phyloP scores from a whole-genome alignment of 305 asterid species.

The Fraxinus velutina region DNA sequence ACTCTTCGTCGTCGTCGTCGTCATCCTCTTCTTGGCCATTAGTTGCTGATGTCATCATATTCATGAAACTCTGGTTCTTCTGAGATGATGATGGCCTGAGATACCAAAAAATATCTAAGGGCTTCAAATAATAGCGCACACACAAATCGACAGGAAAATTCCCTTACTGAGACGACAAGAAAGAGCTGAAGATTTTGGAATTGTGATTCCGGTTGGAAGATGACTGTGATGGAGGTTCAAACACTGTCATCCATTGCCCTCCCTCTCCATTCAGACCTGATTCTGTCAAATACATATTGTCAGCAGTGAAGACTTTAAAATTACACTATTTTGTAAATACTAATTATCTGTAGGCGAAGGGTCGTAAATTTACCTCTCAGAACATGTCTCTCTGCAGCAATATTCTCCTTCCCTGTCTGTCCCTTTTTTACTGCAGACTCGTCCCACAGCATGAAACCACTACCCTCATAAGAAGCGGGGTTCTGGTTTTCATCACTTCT shows the following conservation, averaged over 20 bases:
- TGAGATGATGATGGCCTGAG: constrained; percentile 68
- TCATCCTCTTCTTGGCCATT: constrained; percentile 75
- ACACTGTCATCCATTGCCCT: constrained; percentile 55
- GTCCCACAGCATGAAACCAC: constrained; percentile 86
- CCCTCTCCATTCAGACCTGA: constrained; percentile 57
- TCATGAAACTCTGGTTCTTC: constrained; percentile 64
- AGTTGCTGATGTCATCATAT: constrained; percentile 69
- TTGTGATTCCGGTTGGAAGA: constrained; percentile 50
- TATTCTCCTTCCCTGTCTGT: constrained; percentile 99
- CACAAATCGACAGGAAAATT: constrained; percentile 24
- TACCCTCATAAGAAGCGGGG: constrained; percentile 69
- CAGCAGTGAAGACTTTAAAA: constrained; percentile 12
- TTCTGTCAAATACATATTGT: constrained; percentile 36
- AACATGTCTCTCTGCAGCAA: constrained; percentile 45
- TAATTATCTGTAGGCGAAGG: neutral
- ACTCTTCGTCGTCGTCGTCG: constrained; percentile 72
- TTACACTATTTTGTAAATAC: too few relatives aligned
- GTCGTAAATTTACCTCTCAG: constrained; percentile 47
- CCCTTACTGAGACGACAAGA: constrained; percentile 77
- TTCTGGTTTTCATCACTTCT: constrained; percentile 63
- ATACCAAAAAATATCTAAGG: neutral
- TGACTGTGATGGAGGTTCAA: constrained; percentile 67
- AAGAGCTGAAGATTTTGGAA: constrained; percentile 52
- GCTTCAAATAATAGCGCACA: neutral
- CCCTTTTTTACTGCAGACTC: constrained; percentile 87